These are phyloP conservation scores for Aspergillus ustus DNA, from an alignment of 2,329 filamentous ascomycete genomes.

Conservation along the genomic window DNA sequence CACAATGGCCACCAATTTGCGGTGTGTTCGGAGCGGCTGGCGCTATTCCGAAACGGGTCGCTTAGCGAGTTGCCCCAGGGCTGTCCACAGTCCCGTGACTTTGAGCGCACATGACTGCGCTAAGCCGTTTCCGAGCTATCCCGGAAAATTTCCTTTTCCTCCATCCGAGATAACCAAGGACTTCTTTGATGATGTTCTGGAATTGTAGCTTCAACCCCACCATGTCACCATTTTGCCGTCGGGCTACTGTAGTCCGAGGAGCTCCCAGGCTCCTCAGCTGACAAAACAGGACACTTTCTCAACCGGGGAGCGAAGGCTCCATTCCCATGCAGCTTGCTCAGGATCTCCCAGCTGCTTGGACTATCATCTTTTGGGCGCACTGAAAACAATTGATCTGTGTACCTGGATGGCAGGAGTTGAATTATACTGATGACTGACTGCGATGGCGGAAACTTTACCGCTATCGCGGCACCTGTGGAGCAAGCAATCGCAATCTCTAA, in stretches of 20 bases:
- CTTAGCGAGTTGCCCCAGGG: constrained; percentile 44
- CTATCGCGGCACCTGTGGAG: constrained; percentile 13
- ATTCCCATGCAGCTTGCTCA: constrained; percentile 22
- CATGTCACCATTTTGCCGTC: constrained; percentile 30
- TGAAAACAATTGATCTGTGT: not conserved
- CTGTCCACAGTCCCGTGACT: constrained; percentile 33
- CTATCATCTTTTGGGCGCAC: not conserved
- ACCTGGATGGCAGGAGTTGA: not conserved
- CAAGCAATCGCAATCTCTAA: not conserved
- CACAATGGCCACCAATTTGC: constrained; percentile 44
- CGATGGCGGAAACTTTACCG: constrained; percentile 1
- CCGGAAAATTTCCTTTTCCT: constrained; percentile 23
- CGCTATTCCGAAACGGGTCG: constrained; percentile 41
- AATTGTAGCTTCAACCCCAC: constrained; percentile 22
- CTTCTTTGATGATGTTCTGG: constrained; percentile 10
- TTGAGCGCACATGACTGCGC: constrained; percentile 4
- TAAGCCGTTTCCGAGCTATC: constrained; percentile 19
- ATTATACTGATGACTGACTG: not conserved
- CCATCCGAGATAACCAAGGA: constrained; percentile 17
- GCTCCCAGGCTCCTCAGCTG: constrained; percentile 23
- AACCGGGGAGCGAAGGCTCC: constrained; percentile 8
- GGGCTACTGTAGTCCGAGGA: constrained; percentile 38
- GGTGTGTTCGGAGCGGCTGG: constrained; percentile 40
- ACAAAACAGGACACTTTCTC: constrained; percentile 20
- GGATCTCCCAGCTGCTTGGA: constrained; percentile 1